Base-by-base conservation (phyloP, 495 filamentous ascomycete species). In the Rhizodiscina lignyota region DNA sequence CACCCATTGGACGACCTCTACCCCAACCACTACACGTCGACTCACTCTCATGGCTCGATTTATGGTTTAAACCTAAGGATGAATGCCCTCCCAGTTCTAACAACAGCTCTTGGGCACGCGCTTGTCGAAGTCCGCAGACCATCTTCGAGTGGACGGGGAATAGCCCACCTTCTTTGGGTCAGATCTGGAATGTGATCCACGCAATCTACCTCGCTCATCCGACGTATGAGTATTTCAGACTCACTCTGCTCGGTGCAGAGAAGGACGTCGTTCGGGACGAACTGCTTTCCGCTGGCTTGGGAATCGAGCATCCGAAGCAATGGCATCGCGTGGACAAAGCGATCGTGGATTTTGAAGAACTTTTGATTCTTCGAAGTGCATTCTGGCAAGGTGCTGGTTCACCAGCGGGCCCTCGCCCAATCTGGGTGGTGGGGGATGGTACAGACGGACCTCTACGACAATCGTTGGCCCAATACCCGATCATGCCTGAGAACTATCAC, bases 341-440 rank as follows among this genome's bases (percentile, higher is more conserved):
- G 8, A 27, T 27, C 8, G 24, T 27, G 8, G 24, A 6, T 13
- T 8, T 27, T 27, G 24, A 10, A 10, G 30, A 32, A 32, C 16
- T 4, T 23, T 32, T 24, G 40, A 66, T 66, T 29, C 50, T 62
- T 23, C 59, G 66, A 37, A 48, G 53, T 32, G 59, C 72, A 8
- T 79, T 79, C 59, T 79, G 74, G 73, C 74, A 79, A 43, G 73
- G 74, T 27, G 74, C 74, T 18, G 74, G 58, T 18, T 76, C 71
- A 1, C 74, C 74, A 19, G 60, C 72, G 18, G 74, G 74, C 19
- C 50, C 72, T 5, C 73, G 72, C 12, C 67, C 71, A 4, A 68
- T 63, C 31, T 79, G 74, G 74, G 55, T 57, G 1, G 41, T 41
- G 13, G 24, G 13, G 13, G 13, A 6, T 27, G 8, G 8, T 13